Evolutionary conservation across 2,329 filamentous ascomycete genomes (phyloP), one percentile per base, ranked within the genome.

Genomic region (Mycosphaerelloides madeirae): DNA sequence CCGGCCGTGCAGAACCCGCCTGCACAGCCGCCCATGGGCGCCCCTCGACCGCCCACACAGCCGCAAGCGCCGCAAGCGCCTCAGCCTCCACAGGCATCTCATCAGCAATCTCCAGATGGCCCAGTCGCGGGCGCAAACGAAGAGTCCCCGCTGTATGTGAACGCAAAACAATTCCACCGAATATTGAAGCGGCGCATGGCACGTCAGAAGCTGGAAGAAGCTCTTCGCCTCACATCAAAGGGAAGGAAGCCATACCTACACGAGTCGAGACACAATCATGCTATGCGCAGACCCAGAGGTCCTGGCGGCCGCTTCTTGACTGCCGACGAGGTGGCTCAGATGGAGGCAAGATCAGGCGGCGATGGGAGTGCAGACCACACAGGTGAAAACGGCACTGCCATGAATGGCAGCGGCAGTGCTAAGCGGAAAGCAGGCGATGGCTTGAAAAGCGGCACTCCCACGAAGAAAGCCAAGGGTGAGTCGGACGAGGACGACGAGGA

Each of bases 111-210:
- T 1, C 87, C 88, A 6, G 90, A 96, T 63, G 80, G 93, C 58
- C 59, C 62, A 3, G 78, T 85, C 1, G 73, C 84, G 6, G 76
- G 73, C 12, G 78, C 78, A 12, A 81, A 83, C 3, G 93, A 97
- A 65, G 93, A 98, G 63, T 91, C 91, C 0, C 93, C 93, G 0
- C 74, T 98, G 1, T 98, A 98, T 58, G 93, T 98, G 61, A 98
- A 98, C 60, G 93, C 93, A 4, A 98, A 98, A 67, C 93, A 98
- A 62, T 98, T 98, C 58, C 93, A 98, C 65, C 85, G 93, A 19
- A 98, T 98, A 38, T 70, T 98, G 43, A 97, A 98, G 74, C 80
- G 93, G 46, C 81, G 93, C 47, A 88, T 97, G 52, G 93, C 93
- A 6, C 80, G 93, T 28, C 93, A 97, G 67, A 88, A 87, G 65